phyloP scores from a whole-genome alignment of 1,139 yeast species.

The Taphrina communis region DNA sequence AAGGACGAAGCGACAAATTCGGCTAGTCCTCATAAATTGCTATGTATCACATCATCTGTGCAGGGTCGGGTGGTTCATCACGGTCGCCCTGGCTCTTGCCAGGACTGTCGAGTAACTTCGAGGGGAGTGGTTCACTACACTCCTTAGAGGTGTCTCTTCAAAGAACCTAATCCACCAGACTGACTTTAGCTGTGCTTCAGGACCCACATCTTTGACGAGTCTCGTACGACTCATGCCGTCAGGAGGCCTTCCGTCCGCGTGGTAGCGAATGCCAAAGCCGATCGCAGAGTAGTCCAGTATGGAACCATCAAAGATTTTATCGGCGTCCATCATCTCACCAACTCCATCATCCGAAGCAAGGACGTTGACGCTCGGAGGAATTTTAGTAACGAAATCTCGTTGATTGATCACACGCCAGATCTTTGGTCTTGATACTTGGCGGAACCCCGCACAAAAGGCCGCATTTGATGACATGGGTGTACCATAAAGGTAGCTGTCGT shows the following conservation, averaged over 20 bases:
- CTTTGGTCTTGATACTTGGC: background rate
- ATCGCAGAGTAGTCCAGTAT: conserved; percentile 25
- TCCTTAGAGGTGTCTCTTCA: conserved; percentile 1
- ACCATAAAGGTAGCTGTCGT: conserved; percentile 31
- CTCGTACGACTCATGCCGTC: background rate
- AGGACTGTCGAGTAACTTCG: background rate
- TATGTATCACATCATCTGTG: background rate
- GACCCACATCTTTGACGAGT: background rate
- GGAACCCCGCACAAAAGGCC: conserved; percentile 3
- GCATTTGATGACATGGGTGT: conserved; percentile 32
- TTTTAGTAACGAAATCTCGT: conserved; percentile 27
- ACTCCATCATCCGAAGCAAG: conserved; percentile 13
- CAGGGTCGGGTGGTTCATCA: background rate
- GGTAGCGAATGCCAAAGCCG: conserved; percentile 17
- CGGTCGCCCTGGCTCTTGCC: background rate
- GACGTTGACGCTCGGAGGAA: conserved; percentile 29
- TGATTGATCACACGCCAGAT: conserved; percentile 39
- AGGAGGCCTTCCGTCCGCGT: background rate
- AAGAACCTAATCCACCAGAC: conserved; percentile 10
- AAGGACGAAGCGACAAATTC: conserved; percentile 42
- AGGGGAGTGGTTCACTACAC: conserved; percentile 13
- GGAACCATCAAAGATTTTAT: conserved; percentile 5
- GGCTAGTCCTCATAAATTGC: conserved; percentile 17
- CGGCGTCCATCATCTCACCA: conserved; percentile 9
- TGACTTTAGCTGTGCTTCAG: background rate